Conservation (phyloP, 2,329 filamentous ascomycete species). For the Rhynchosporium agropyri region DNA sequence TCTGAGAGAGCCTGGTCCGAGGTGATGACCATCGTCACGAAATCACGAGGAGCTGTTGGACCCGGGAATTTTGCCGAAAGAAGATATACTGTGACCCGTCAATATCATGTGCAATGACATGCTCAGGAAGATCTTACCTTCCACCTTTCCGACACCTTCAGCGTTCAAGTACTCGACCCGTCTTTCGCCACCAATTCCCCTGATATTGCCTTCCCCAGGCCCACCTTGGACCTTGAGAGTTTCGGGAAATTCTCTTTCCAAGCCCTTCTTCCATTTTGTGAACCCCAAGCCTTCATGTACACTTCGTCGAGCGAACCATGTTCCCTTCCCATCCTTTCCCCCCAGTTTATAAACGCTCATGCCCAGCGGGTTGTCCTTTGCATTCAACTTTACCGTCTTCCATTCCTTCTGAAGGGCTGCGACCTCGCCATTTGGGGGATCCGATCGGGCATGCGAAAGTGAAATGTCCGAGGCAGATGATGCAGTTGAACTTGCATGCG, state of each 20-base stretch:
- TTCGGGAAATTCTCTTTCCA: conserved; percentile 79
- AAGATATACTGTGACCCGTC: conserved; percentile 65
- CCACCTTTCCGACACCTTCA: conserved; percentile 62
- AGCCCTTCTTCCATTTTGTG: conserved; percentile 73
- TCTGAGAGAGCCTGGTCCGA: conserved; percentile 47
- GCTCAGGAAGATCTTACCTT: conserved; percentile 50
- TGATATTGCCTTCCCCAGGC: conserved; percentile 73
- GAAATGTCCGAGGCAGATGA: conserved; percentile 55
- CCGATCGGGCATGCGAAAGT: conserved; percentile 52
- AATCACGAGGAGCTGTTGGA: conserved; percentile 85
- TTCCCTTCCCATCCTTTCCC: conserved; percentile 77
- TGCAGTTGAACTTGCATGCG: conserved; percentile 55
- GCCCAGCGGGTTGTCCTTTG: conserved; percentile 73
- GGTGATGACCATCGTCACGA: conserved; percentile 77
- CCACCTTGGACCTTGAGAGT: conserved; percentile 71
- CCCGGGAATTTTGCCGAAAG: conserved; percentile 89
- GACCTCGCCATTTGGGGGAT: conserved; percentile 48
- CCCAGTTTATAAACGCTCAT: conserved; percentile 80
- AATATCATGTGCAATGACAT: neutral
- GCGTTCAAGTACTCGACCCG: conserved; percentile 63
- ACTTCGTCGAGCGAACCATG: conserved; percentile 88
- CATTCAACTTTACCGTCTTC: conserved; percentile 75
- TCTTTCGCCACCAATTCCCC: conserved; percentile 83
- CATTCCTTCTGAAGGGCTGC: conserved; percentile 75
- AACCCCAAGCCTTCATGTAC: conserved; percentile 80